Conservation (phyloP, 805 yeast species). For the Lachancea thermotolerans region DNA sequence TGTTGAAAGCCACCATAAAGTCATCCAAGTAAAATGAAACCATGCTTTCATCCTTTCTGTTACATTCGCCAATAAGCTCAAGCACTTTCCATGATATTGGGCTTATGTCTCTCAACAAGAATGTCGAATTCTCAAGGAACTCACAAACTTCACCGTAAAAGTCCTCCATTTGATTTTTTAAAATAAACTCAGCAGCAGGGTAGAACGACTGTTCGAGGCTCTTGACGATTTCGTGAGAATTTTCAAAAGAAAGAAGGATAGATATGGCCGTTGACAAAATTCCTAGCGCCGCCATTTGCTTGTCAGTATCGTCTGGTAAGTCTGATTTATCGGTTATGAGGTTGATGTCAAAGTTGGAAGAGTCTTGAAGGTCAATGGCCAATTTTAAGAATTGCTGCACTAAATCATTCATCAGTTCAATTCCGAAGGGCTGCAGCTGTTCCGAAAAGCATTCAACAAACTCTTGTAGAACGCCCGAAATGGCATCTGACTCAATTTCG, state of each 20-base stretch:
- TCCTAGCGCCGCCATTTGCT: conserved; percentile 77
- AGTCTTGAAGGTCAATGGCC: conserved; percentile 64
- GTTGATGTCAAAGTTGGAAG: conserved; percentile 40
- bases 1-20: conserved; percentile 62
- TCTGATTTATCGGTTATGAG: conserved; percentile 29
- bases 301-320: conserved; percentile 47
- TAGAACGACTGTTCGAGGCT: conserved; percentile 59
- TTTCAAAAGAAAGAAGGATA: conserved; percentile 74
- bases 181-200: conserved; percentile 64
- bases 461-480: conserved; percentile 90
- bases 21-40: conserved; percentile 71
- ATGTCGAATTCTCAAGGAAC: conserved; percentile 61
- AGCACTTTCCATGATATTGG: conserved; percentile 73
- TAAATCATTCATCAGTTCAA: conserved; percentile 55
- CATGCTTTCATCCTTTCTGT: conserved; percentile 36
- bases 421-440: conserved; percentile 86
- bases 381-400: conserved; percentile 68
- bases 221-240: conserved; percentile 58
- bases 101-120: conserved; percentile 52
- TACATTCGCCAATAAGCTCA: conserved; percentile 38
- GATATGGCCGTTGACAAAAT: conserved; percentile 77
- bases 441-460: conserved; percentile 84
- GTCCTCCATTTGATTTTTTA: conserved; percentile 60
- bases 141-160: conserved; percentile 74
- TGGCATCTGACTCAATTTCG: conserved; percentile 77